Percentiles rank a stretch among this genome's conserved stretches.
These are phyloP conservation scores for Phytophthora foliorum DNA, from an alignment of 352 stramenopile species.

Conservation along the genomic window DNA sequence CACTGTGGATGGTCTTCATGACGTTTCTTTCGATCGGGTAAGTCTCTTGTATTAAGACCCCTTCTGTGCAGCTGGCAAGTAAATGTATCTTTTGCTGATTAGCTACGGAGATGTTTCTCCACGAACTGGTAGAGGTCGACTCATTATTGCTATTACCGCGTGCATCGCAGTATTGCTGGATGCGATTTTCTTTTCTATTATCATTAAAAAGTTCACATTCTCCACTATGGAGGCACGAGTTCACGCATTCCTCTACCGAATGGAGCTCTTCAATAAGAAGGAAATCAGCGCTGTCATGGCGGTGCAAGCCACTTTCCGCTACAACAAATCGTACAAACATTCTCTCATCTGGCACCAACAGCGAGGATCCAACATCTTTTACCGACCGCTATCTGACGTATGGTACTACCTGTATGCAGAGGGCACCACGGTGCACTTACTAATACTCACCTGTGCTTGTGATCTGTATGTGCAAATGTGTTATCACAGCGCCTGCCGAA, in stretches of 20 bases:
- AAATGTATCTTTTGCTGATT: background rate
- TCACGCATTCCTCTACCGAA: constrained; percentile 71
- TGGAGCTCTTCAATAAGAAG: constrained; percentile 71
- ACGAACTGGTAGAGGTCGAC: constrained; percentile 33
- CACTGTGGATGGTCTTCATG: constrained; percentile 58
- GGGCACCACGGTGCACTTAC: background rate
- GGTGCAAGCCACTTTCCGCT: constrained; percentile 73
- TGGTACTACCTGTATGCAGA: constrained; percentile 1
- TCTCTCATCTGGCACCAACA: constrained; percentile 80
- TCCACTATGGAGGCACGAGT: constrained; percentile 72
- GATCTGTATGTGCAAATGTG: background rate
- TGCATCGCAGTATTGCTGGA: constrained; percentile 48
- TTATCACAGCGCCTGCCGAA: constrained; percentile 62
- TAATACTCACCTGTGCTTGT: constrained; percentile 3
- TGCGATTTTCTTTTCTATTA: constrained; percentile 62
- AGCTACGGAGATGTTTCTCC: constrained; percentile 59
- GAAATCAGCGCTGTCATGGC: constrained; percentile 73
- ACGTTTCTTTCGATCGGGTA: constrained; percentile 61
- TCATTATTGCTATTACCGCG: constrained; percentile 41
- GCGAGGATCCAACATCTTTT: constrained; percentile 46
- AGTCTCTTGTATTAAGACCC: background rate
- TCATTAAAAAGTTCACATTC: constrained; percentile 75
- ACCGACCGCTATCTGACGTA: constrained; percentile 71
- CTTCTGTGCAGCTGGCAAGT: background rate
- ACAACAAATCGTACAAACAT: constrained; percentile 69